Base-by-base conservation (phyloP, 2,329 filamentous ascomycete species). In the Diaporthe citri region DNA sequence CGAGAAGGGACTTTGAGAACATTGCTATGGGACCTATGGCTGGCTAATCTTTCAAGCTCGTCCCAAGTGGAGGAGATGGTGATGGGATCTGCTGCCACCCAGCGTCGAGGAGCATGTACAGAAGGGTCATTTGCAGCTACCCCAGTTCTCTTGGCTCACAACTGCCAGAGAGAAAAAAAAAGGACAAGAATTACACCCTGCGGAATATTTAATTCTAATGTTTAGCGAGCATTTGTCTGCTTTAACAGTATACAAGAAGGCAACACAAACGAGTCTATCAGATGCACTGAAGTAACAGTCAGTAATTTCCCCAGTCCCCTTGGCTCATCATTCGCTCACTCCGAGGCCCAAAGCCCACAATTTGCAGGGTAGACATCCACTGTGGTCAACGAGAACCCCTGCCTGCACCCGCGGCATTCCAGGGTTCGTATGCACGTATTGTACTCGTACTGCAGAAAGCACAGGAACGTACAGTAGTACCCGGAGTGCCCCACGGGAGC, bases 401-500 rank as follows among this genome's bases (percentile, higher is more conserved):
- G 55, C 31, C 31, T 57, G 31, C 31, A 36, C 55, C 51, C n/a
- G 55, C 55, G 31, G 55, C 55, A 62, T 15, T 48, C 13, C 43
- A 64, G 60, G 60, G 39, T 64, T 34, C 28, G 36, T 28, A 28
- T 41, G 60, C 28, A 22, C 43, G 39, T 31, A 22, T 41, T 43
- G 8, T 41, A 28, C 22, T 60, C 22, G 20, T 4, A 9, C 28
- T 39, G 22, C 64, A 52, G 43, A 9, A 62, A 31, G 52, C 43
- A 31, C 43, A 34, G 62, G 46, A 39, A 52, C 64, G 46, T 52
- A 36, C 64, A 52, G 64, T 67, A 25, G 46, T 41, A 52, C 64
- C 64, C 64, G 64, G 48, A 72, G 39, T 31, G 56, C 57, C 36
- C 70, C 57, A 72, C 57, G 70, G 57, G 70, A 39, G 57, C 34